These are phyloP conservation scores for Fusarium sp. DNA, from an alignment of 2,329 filamentous ascomycete species.

Conservation along the genomic window DNA sequence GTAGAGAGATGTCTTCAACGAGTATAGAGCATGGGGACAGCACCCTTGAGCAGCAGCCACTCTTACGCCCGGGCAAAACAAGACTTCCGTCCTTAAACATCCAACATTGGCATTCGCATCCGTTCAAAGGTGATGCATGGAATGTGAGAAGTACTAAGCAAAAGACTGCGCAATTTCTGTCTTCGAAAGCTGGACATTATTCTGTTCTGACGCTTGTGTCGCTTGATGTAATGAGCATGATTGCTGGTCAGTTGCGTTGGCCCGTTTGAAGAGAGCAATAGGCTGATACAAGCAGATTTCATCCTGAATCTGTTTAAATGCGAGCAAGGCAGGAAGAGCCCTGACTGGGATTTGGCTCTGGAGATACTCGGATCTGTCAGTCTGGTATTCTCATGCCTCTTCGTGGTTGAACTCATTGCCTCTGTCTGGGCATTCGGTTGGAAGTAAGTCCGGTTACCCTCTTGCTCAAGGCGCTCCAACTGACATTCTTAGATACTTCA, in stretches of 20 bases:
- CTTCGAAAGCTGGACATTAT: constrained; percentile 4
- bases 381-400: constrained; percentile 7
- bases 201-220: constrained; percentile 10
- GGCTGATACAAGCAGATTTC: background rate
- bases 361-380: constrained; percentile 1
- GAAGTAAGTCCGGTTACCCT: background rate
- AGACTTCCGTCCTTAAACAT: constrained; percentile 12
- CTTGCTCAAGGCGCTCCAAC: rapidly evolving
- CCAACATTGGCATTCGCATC: constrained; percentile 22
- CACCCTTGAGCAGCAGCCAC: background rate
- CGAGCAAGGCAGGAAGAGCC: background rate
- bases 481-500: constrained; percentile 4
- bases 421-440: constrained; percentile 18
- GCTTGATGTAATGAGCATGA: constrained; percentile 26
- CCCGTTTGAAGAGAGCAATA: rapidly evolving
- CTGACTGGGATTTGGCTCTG: background rate
- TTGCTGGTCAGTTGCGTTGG: background rate
- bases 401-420: constrained; percentile 7
- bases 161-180: constrained; percentile 9
- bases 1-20: background rate
- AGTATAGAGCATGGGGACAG: rapidly evolving
- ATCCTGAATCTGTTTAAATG: constrained; percentile 17
- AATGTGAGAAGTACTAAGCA: background rate
- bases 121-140: background rate
- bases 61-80: background rate